Evolutionary conservation across 1,284 basidiomycete species (phyloP).

Genomic region (Apiotrichum akiyoshidainum): DNA sequence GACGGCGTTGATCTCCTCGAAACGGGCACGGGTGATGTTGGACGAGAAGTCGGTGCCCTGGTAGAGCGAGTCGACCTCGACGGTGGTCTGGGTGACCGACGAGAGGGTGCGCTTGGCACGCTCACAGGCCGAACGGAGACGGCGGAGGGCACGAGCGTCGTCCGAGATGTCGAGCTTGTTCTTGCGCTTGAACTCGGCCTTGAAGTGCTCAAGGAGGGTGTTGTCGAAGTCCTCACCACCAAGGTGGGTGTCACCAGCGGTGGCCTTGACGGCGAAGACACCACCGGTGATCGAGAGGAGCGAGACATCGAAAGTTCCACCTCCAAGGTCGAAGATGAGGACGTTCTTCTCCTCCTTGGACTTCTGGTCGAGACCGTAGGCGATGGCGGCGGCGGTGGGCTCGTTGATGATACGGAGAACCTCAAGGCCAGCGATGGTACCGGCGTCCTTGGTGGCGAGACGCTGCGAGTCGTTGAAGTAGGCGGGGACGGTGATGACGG

Average conservation of each 20-base stretch:
- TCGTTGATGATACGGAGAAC: constrained; percentile 70
- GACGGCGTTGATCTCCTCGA: constrained; percentile 96
- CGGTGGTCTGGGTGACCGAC: constrained; percentile 94
- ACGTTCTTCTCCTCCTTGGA: constrained; percentile 94
- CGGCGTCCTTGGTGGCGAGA: constrained; percentile 63
- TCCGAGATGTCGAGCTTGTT: constrained; percentile 85
- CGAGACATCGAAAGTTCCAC: constrained; percentile 73
- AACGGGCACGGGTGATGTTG: constrained; percentile 96
- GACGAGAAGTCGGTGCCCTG: constrained; percentile 86
- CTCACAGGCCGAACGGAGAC: constrained; percentile 94
- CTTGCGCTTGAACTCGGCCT: constrained; percentile 68
- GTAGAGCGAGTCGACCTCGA: constrained; percentile 98
- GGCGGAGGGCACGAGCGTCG: constrained; percentile 90
- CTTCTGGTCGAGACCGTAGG: constrained; percentile 65
- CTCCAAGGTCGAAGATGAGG: constrained; percentile 98
- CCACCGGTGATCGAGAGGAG: constrained; percentile 62
- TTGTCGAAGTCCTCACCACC: constrained; percentile 99
- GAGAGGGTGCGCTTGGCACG: constrained; percentile 99
- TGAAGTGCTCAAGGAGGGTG: constrained; percentile 83
- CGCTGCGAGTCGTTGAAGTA: constrained; percentile 70
- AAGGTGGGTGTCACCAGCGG: constrained; percentile 96
- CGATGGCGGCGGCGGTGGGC: constrained; percentile 56
- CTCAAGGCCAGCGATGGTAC: constrained; percentile 63
- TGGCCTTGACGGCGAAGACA: constrained; percentile 65
- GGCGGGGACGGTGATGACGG: constrained; percentile 66